Percentiles rank a stretch among this genome's conserved stretches.
These are phyloP conservation scores for Penicillium italicum DNA, from an alignment of 2,329 filamentous ascomycete genomes.

Conservation along the genomic window DNA sequence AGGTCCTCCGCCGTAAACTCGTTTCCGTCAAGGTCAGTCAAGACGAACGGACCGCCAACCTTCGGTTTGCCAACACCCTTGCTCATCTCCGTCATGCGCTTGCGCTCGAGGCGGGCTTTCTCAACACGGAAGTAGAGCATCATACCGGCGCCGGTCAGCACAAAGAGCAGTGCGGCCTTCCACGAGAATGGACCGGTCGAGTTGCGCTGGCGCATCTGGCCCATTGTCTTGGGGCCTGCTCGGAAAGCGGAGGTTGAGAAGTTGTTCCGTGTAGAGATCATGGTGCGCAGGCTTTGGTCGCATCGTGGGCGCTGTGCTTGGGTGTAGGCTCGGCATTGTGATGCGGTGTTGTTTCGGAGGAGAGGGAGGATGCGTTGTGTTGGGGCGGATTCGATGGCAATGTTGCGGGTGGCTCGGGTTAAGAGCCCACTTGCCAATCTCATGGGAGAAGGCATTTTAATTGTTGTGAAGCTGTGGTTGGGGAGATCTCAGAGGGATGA, in stretches of 20 bases:
- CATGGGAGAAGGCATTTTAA: slow-evolving; percentile 29
- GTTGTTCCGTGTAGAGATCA: slow-evolving; percentile 9
- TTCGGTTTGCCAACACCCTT: slow-evolving; percentile 92
- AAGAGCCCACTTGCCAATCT: slow-evolving; percentile 21
- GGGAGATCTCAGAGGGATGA: slow-evolving; percentile 2
- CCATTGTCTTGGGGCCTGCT: slow-evolving; percentile 36
- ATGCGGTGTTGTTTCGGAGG: slow-evolving; percentile 18
- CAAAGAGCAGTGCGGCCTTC: slow-evolving; percentile 83
- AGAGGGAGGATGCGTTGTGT: slow-evolving; percentile 16
- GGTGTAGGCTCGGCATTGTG: slow-evolving; percentile 24
- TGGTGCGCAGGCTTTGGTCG: slow-evolving; percentile 8
- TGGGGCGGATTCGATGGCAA: slow-evolving; percentile 12
- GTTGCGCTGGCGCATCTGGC: slow-evolving; percentile 39
- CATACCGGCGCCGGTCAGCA: slow-evolving; percentile 70
- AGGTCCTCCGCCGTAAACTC: slow-evolving; percentile 74
- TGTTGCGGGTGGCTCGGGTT: slow-evolving; percentile 15
- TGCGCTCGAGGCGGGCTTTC: slow-evolving; percentile 84
- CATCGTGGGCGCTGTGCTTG: slow-evolving; percentile 22
- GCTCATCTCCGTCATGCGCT: slow-evolving; percentile 82
- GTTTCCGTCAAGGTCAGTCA: slow-evolving; percentile 77
- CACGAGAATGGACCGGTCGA: slow-evolving; percentile 73
- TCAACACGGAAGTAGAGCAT: slow-evolving; percentile 91
- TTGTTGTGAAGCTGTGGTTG: slow-evolving; percentile 3
- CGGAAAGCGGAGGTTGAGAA: slow-evolving; percentile 32
- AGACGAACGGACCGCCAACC: slow-evolving; percentile 80